Evolutionary conservation across 805 yeast genomes (phyloP), one percentile per base, ranked within the genome.

Genomic region (baker's yeast (Saccharomyces cerevisiae)): DNA sequence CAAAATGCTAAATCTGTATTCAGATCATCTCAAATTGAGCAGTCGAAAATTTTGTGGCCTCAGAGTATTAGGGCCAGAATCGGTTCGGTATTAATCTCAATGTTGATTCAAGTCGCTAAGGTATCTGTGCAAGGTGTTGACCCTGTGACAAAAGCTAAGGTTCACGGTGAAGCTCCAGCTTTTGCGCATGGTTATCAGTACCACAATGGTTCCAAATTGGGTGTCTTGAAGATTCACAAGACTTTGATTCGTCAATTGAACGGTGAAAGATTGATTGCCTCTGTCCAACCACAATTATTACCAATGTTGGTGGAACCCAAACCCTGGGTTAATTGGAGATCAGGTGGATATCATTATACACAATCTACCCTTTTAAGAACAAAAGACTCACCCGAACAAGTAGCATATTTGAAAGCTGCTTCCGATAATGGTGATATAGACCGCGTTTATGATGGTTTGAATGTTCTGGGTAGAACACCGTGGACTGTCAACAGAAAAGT

Each of bases 291-390:
- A 0, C 97, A 92, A 68, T 77, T 80, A 57, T 75, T 94, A 51
- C 99, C 99, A 8, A 94, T 94, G 99, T 75, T 94, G 50, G 85
- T 87, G 8, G 81, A 82, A 57, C 99, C 99, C n/a, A 75, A 83
- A 53, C 89, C 89, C 4, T 94, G 99, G 99, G 78, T 82, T 0
- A 73, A 82, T 10, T 84, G 84, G 79, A 83, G 84, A 63, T 79
- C 80, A 53, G 99, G 99, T 60, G 99, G 97, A 0, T 91, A 89
- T 64, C 75, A 80, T 55, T 84, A 82, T 64, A 76, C 86, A 13
- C 82, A 79, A 57, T 77, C 82, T 17, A 71, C 77, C 3, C 73
- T 94, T 43, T 80, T 94, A 61, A 79, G 98, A 67, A 80, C 89
- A 14, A 87, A 81, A 62, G 91, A 87, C 62, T 82, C 95, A 0